Evolutionary conservation across 257 asterid species (phyloP), one percentile per base, ranked within the genome.

Genomic region (Gardenia jasminoides): DNA sequence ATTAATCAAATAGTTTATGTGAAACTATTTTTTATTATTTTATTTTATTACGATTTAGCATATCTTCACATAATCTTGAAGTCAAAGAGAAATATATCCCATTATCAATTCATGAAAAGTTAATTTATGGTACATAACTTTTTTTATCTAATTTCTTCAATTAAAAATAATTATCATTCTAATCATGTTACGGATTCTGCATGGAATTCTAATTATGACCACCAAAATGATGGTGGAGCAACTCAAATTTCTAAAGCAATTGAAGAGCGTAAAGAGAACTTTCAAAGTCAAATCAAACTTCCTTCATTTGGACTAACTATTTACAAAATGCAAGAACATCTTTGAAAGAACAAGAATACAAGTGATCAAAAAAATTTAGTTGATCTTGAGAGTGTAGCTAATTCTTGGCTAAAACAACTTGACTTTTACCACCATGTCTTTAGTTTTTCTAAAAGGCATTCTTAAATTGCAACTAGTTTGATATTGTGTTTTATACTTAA

Each of bases 231-330:
- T 33, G 69, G 19, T 47, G 15, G 36, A 39, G 74, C 44, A 28
- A 20, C 19, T 26, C 2, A 16, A 62, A 24, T 62, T 70, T 17
- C 75, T 28, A 16, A 22, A 56, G 78, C 22, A 70, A 66, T n/a
- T 12, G 61, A 70, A 13, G 36, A 72, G 48, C 66, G 50, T n/a
- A 87, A 86, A 77, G 74, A 76, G 48, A 83, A 86, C 78, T 80
- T 71, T 52, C 85, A 72, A 2, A 83, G 83, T 20, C 74, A 76
- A 70, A 86, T 88, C 70, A n/a, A 87, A 13, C 87, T 92, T 65
- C 92, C 89, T 30, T 93, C 98, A 0, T 94, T 94, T 44, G 98
- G 97, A n/a, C 64, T 94, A 88, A 94, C 94, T 72, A 82, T 92
- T 47, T 83, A 89, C 79, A 90, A 80, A 78, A 85, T 94, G 96